Evolutionary conservation across 2,329 filamentous ascomycete genomes (phyloP).

Genomic region (Penicillium sp.): DNA sequence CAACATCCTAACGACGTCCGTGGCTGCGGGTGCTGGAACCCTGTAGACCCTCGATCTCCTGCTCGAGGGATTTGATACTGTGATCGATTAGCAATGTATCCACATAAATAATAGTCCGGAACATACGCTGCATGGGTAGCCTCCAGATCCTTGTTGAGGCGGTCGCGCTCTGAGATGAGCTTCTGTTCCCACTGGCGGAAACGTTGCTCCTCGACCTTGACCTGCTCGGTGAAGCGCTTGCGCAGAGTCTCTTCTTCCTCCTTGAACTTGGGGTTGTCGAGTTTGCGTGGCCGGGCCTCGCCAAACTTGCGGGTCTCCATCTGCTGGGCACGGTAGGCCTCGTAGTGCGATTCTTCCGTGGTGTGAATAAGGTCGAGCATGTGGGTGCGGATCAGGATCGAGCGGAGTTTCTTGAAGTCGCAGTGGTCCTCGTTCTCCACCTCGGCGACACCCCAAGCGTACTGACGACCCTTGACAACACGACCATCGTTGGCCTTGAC

Average conservation of each 20-base stretch:
- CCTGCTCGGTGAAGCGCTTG: conserved; percentile 99
- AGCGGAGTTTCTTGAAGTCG: conserved; percentile 99
- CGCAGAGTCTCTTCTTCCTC: conserved; percentile 97
- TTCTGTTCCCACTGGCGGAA: conserved; percentile 99
- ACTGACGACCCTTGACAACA: conserved; percentile 98
- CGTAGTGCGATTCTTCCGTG: conserved; percentile 98
- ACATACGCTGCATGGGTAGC: conserved; percentile 80
- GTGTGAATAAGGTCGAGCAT: conserved; percentile 99
- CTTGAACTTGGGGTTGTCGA: conserved; percentile 99
- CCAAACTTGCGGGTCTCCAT: conserved; percentile 99
- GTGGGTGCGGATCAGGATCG: conserved; percentile 97
- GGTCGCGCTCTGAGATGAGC: conserved; percentile 96
- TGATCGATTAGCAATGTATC: conserved; percentile 27
- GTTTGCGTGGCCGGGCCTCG: conserved; percentile 92
- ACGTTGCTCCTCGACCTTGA: conserved; percentile 99
- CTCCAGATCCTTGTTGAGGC: conserved; percentile 99
- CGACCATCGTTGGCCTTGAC: conserved; percentile 94
- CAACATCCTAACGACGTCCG: conserved; percentile 71
- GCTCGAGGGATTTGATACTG: conserved; percentile 62
- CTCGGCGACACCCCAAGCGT: conserved; percentile 98
- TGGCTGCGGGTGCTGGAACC: conserved; percentile 86
- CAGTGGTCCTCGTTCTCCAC: conserved; percentile 99
- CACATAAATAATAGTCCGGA: neutral
- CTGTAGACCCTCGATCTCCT: conserved; percentile 91
- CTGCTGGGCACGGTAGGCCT: conserved; percentile 97